Evolutionary conservation across 768 basidiomycete species (phyloP), one percentile per base, ranked within the genome.

Genomic region (Strobilomyces echinocephalus): DNA sequence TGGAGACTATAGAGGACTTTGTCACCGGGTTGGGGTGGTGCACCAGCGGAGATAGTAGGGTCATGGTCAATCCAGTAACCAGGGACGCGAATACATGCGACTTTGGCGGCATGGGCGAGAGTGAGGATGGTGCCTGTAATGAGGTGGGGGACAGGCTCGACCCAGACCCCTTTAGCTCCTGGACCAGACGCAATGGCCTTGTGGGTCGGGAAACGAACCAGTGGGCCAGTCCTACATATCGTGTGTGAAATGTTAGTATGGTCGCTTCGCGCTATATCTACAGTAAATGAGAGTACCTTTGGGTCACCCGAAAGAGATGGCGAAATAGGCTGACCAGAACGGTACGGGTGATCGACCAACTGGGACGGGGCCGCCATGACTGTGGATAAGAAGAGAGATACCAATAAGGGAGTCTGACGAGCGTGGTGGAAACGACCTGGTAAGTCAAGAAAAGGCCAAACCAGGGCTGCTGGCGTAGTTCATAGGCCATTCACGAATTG

Each of bases 61-160:
- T 63, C 53, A 9, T 61, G 61, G 41, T 72, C 66, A 20, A 63
- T 59, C 74, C 72, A 74, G 54, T 71, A 75, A 10, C 73, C 75
- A 2, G 68, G 68, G 9, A 73, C 64, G 15, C 62, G 61, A 30
- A 55, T 48, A 20, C 67, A 56, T 14, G 61, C 39, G 15, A 76
- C 64, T 10, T 60, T 54, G 8, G 67, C 67, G n/a, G 50, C 54
- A 24, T 55, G 46, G 16, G 73, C 73, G 43, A 67, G 60, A 4
- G 55, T 40, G 14, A 58, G 50, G 33, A 76, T 54, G 7, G 69
- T 56, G 3, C 70, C 71, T 2, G 63, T 60, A 24, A 76, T 60
- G 35, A 72, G 60, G 18, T 73, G 63, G 1, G 72, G 63, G 7
- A 67, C 60, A 10, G 66, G 63, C 0, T 70, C 63, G 8, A 74